Percentiles rank a stretch among this genome's conserved stretches.
phyloP scores from a whole-genome alignment of 495 filamentous ascomycete genomes.

The Aspergillus indologenus region DNA sequence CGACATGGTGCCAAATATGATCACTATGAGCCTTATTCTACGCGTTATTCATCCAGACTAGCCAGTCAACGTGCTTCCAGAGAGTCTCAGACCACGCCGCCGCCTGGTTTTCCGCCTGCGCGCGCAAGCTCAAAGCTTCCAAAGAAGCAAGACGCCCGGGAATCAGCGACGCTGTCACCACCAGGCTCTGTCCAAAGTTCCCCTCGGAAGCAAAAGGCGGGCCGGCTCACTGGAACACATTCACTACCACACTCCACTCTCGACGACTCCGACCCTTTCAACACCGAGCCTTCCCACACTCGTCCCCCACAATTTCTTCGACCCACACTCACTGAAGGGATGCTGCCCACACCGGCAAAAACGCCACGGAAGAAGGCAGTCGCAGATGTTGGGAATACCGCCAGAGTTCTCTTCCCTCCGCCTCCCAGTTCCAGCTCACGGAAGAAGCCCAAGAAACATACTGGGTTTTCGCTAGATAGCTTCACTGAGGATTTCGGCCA shows the following conservation, averaged over 20 bases:
- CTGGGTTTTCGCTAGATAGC: slow-evolving; percentile 67
- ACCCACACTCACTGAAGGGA: slow-evolving; percentile 39
- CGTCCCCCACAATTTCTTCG: slow-evolving; percentile 19
- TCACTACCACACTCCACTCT: slow-evolving; percentile 16
- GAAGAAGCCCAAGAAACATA: slow-evolving; percentile 53
- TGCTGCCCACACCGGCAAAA: slow-evolving; percentile 87
- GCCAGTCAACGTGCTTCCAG: slow-evolving; percentile 37
- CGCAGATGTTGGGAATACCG: slow-evolving; percentile 58
- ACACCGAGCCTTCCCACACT: slow-evolving; percentile 17
- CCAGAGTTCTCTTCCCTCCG: slow-evolving; percentile 73
- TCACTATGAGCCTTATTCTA: slow-evolving; percentile 63
- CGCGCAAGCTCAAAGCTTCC: slow-evolving; percentile 18
- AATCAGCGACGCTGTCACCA: slow-evolving; percentile 25
- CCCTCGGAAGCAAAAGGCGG: slow-evolving; percentile 50
- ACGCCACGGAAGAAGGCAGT: slow-evolving; percentile 70
- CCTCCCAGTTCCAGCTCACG: slow-evolving; percentile 24
- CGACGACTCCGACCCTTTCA: slow-evolving; percentile 23
- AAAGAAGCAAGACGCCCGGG: slow-evolving; percentile 22
- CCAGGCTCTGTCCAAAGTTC: slow-evolving; percentile 44
- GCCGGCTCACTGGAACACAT: slow-evolving; percentile 15
- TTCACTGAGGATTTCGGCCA: slow-evolving; percentile 54
- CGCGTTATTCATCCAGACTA: slow-evolving; percentile 48
- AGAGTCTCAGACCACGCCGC: slow-evolving; percentile 37
- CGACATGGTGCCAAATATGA: slow-evolving; percentile 66
- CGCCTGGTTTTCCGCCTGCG: slow-evolving; percentile 28